A percentile compares a stretch with the other conserved stretches of the same genome.
These are phyloP conservation scores for Xylaria sp. DNA, from an alignment of 2,329 filamentous ascomycete genomes.

Conservation along the genomic window DNA sequence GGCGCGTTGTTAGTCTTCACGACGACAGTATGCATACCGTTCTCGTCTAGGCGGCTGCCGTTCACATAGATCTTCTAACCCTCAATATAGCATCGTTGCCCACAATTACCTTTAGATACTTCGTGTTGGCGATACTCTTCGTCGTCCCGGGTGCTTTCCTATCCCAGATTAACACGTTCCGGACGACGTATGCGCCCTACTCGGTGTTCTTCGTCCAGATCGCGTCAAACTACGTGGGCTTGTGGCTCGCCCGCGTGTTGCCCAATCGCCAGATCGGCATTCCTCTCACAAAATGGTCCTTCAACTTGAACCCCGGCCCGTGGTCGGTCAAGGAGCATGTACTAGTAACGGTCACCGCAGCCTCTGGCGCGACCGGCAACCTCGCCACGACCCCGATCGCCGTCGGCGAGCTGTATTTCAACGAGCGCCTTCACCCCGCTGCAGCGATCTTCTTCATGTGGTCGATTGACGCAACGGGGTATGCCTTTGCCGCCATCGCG, in stretches of 20 bases:
- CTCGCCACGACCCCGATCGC: conserved; percentile 58
- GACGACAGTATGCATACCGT: conserved; percentile 51
- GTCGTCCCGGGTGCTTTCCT: conserved; percentile 63
- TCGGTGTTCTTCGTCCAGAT: conserved; percentile 68
- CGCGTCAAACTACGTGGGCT: conserved; percentile 59
- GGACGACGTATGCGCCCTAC: conserved; percentile 63
- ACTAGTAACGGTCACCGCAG: conserved; percentile 59
- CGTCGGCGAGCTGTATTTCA: conserved; percentile 63
- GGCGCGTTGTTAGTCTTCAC: conserved; percentile 61
- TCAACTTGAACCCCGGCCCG: conserved; percentile 61
- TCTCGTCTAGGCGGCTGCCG: too few species aligned
- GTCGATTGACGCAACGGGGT: conserved; percentile 62
- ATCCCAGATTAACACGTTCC: conserved; percentile 60
- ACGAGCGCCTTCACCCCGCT: conserved; percentile 55
- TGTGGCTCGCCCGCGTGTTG: conserved; percentile 57
- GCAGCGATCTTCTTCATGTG: conserved; percentile 66
- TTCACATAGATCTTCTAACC: conserved; percentile 8
- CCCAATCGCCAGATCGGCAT: conserved; percentile 54
- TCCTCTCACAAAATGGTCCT: conserved; percentile 54
- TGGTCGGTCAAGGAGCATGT: conserved; percentile 65
- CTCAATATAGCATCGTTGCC: conserved; percentile 48
- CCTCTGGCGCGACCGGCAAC: conserved; percentile 59
- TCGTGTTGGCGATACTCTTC: conserved; percentile 60
- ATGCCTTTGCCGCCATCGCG: conserved; percentile 63
- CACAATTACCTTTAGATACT: conserved; percentile 65